Percentiles rank a stretch among this genome's conserved stretches.
Evolutionary conservation across 768 basidiomycete genomes (phyloP).

Genomic region (Mycena latifolia): DNA sequence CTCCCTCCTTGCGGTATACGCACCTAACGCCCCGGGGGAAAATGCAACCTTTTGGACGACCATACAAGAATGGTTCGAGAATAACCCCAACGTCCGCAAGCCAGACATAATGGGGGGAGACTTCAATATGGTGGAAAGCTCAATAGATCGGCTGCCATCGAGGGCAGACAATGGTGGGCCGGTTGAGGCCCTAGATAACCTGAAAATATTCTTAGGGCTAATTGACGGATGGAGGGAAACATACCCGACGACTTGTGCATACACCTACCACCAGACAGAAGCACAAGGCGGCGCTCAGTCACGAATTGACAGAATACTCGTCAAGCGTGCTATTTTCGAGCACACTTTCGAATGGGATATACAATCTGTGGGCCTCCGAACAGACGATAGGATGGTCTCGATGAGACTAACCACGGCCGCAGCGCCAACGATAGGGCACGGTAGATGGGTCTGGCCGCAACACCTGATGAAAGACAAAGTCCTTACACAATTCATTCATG

Average conservation of each 20-base stretch:
- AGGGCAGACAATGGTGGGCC: constrained; percentile 33
- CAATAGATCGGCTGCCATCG: constrained; percentile 49
- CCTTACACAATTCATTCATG: constrained; percentile 14
- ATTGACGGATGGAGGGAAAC: too few relatives aligned
- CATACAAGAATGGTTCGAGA: constrained; percentile 25
- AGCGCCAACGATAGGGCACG: constrained; percentile 44
- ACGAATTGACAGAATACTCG: constrained; percentile 53
- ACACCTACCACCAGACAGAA: too few relatives aligned
- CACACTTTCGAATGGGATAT: constrained; percentile 44
- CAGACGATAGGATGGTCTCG: constrained; percentile 50
- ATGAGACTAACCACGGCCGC: constrained; percentile 34
- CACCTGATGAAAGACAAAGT: constrained; percentile 37
- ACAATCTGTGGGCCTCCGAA: constrained; percentile 31
- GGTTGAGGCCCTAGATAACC: constrained; percentile 30
- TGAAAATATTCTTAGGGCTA: constrained; percentile 38
- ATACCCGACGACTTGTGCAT: too few relatives aligned
- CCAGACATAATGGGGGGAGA: constrained; percentile 51
- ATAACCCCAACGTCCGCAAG: constrained; percentile 15
- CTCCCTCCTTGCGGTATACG: constrained; percentile 48
- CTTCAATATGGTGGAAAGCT: constrained; percentile 53
- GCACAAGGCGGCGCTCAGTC: constrained; percentile 49
- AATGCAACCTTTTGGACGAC: constrained; percentile 47
- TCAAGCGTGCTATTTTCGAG: constrained; percentile 25
- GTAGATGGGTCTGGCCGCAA: constrained; percentile 46
- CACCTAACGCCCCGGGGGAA: constrained; percentile 44